phyloP scores from a whole-genome alignment of 305 asterid genomes.

The Solanum chacoense region DNA sequence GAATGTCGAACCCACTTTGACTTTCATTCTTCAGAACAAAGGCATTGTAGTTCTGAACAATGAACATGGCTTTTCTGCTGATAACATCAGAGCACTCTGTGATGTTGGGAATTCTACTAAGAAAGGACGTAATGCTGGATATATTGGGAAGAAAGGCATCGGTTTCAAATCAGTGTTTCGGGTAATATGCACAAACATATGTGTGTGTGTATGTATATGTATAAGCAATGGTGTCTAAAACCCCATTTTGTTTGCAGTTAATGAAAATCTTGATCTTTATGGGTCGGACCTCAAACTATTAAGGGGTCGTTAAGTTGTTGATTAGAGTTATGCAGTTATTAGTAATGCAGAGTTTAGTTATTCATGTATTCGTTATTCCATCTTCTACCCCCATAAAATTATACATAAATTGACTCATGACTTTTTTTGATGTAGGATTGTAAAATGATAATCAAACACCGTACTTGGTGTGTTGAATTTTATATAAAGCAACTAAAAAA shows the following conservation, averaged over 20 bases:
- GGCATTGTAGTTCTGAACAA: slow-evolving; percentile 53
- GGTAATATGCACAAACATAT: neutral
- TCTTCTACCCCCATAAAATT: neutral
- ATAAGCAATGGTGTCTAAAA: neutral
- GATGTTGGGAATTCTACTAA: slow-evolving; percentile 95
- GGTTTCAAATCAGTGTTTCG: slow-evolving; percentile 79
- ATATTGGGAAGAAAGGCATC: slow-evolving; percentile 98
- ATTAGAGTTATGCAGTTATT: neutral
- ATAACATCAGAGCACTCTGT: slow-evolving; percentile 35
- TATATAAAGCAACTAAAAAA: neutral
- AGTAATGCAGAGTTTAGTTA: neutral
- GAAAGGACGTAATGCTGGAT: slow-evolving; percentile 55
- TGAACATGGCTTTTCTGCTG: slow-evolving; percentile 69
- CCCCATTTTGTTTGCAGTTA: neutral
- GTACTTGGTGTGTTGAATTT: neutral
- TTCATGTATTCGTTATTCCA: neutral
- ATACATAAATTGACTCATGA: neutral
- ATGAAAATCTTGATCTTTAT: neutral
- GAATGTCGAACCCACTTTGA: slow-evolving; percentile 75
- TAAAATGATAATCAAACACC: neutral
- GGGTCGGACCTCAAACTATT: neutral
- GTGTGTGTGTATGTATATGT: neutral
- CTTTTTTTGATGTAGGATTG: neutral
- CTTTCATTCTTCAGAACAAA: slow-evolving; percentile 46
- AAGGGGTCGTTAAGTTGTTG: neutral